phyloP scores from a whole-genome alignment of 805 yeast genomes.

The Metschnikowia koreensis region DNA sequence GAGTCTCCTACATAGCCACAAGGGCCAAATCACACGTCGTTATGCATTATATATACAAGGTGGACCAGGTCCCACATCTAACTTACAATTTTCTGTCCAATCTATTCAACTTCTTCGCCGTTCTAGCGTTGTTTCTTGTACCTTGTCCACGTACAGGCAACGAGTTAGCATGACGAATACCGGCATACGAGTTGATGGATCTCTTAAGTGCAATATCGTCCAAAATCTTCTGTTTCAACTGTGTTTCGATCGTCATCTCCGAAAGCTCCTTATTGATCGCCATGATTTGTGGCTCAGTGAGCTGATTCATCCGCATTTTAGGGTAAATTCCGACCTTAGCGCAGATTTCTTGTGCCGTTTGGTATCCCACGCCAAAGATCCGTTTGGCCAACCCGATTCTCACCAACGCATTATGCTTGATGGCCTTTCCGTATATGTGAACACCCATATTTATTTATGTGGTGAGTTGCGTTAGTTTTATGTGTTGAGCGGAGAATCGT shows the following conservation, averaged over 20 bases:
- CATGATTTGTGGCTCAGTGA: conserved; percentile 83
- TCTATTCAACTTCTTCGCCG: conserved; percentile 83
- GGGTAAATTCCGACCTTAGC: conserved; percentile 91
- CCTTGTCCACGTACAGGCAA: conserved; percentile 72
- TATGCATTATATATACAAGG: conserved; percentile 11
- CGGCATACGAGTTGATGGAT: conserved; percentile 79
- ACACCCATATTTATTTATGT: conserved; percentile 36
- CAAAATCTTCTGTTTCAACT: conserved; percentile 67
- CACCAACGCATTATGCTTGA: conserved; percentile 42
- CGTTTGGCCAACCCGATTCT: conserved; percentile 68
- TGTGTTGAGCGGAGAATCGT: not conserved
- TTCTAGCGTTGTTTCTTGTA: conserved; percentile 85
- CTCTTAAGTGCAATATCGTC: conserved; percentile 78
- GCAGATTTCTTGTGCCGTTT: conserved; percentile 72
- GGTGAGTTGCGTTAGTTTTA: no score
- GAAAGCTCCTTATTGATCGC: conserved; percentile 85
- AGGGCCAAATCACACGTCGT: conserved; percentile 1
- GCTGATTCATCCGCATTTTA: conserved; percentile 89
- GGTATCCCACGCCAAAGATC: conserved; percentile 83
- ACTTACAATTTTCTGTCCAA: conserved; percentile 51
- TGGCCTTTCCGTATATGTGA: conserved; percentile 44
- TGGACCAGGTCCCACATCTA: not conserved
- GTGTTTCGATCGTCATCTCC: conserved; percentile 78
- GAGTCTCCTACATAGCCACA: not conserved
- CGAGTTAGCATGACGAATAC: conserved; percentile 85